Base-by-base conservation (phyloP, 2,329 filamentous ascomycete genomes). In the Chaetoscypha palmicola region DNA sequence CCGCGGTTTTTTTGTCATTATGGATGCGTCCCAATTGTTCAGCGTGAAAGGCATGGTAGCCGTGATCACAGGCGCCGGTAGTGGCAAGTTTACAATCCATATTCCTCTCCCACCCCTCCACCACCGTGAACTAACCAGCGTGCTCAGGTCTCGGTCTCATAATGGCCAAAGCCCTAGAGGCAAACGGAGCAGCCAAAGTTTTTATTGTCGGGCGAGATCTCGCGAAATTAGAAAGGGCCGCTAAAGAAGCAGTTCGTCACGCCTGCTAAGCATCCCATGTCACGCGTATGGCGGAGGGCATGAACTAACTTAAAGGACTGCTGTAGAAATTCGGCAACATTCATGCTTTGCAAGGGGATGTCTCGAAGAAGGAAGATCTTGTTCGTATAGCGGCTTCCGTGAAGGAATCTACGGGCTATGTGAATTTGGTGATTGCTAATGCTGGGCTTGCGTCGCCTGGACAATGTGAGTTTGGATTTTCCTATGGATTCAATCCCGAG, bases 341-440 rank as follows among this genome's bases (percentile, higher is more conserved):
- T n/a, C 48, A 50, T 16, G 47, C 51, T 10, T 10, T 53, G 2
- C 38, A 46, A 2, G 76, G 73, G 49, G 80, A 85, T 57, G 71
- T 85, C 0, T 76, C 74, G 2, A 72, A 72, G 32, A 84, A 85
- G 59, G 66, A 70, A 2, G 76, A 79, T 12, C 72, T 86, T 14
- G 64, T 74, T 41, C 66, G 68, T 1, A 66, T 81, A 4, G 74
- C 75, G 10, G 58, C 76, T 4, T 66, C 74, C 37, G 65, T 85
- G 38, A 62, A 69, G 2, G 64, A 66, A 32, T 73, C 74, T 33
- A 73, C 79, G 49, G 72, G 73, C 34, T 69, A 75, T 54, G 69
- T 86, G 50, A 76, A 80, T 49, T 70, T 85, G 28, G 63, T 83
- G 5, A 66, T 78, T 56, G 73, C 70, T 53, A 74, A 74, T 49